Base-by-base conservation (phyloP, 2,329 filamentous ascomycete species). In the Fusarium armeniacum region DNA sequence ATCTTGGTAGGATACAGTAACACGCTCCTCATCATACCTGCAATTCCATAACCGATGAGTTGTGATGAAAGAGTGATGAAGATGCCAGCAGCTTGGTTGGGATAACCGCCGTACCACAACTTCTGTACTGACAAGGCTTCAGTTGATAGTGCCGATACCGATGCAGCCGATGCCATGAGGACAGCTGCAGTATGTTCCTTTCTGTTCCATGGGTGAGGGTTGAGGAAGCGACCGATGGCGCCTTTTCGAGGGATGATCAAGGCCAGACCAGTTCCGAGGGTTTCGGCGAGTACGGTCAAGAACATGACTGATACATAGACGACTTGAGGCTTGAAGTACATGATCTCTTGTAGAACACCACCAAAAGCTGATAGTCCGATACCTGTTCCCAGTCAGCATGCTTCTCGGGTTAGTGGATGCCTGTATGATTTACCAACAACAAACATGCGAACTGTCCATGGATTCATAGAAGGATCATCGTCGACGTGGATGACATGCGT, bases 1-100 rank as follows among this genome's bases (percentile, higher is more conserved):
- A 86, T 84, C 59, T 82, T 82, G 18, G 82, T 84, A 1, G 84
- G 83, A 62, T 83, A 82, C 1, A 86, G 78, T 12, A 85, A 71
- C 5, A 82, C 77, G 22, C 79, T 77, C 15, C 85, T 79, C 69
- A 86, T 72, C 24, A 86, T 60, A 15, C 84, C 84, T 6, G 82
- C 81, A 43, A 86, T 73, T 32, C 83, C 84, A 41, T 83, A 86
- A 0, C 84, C 84, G 20, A 86, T 77, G 12, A 83, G 75, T 49
- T 85, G 84, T 3, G 83, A 84, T 0, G 84, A 83, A 11, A 86
- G 70, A 1, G 80, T 76, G 33, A 84, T 69, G 65, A 86, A 82
- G 51, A 86, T 80, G 11, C 79, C 79, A 1, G 79, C 78, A 3
- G 74, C 81, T 7, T 77, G 76, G 64, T 76, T 80, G 2, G 82